Evolutionary conservation across 2,329 filamentous ascomycete species (phyloP), one percentile per base, ranked within the genome.

Genomic region (Seiridium cupressi): DNA sequence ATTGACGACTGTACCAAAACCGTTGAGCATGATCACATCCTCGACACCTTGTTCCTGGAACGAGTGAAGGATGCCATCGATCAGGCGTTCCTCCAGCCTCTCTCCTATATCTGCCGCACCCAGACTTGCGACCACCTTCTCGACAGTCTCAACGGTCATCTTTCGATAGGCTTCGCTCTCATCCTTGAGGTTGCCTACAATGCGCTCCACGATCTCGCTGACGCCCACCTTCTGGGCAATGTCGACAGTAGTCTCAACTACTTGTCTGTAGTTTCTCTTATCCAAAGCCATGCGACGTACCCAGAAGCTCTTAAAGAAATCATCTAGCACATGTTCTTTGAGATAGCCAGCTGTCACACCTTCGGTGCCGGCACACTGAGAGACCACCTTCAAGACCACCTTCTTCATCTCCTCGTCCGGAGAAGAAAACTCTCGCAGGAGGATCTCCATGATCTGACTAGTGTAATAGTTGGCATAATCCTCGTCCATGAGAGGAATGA

Each of bases 381-480:
- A 97, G 13, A 99, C 88, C 35, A 99, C 95, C 77, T 98, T 98
- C 61, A 99, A 80, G 6, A 99, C 95, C 1, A 99, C 95, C 80
- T 99, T 99, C 79, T 98, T 99, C 95, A 99, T 99, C 76, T 99
- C 95, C 76, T 99, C 95, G 66, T 99, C 95, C 0, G 95, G 95
- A 0, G 94, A 97, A 5, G 93, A 91, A 71, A 99, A 99, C 73
- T 99, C 95, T 69, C 95, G 88, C 36, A 98, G 86, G 11, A 99
- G 80, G 69, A 98, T 98, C 75, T 98, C 95, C 94, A 99, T 98
- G 70, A 99, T 97, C 75, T 99, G 93, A 66, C 89, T 92, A 7
- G 95, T 98, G 72, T 99, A 99, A 79, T 99, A 99, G 74, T 97
- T 98, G 76, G 95, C 94, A 74, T 97, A 98, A 72, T 99, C 95